Conservation (phyloP, 2,329 filamentous ascomycete genomes). For the Fusarium globosum region DNA sequence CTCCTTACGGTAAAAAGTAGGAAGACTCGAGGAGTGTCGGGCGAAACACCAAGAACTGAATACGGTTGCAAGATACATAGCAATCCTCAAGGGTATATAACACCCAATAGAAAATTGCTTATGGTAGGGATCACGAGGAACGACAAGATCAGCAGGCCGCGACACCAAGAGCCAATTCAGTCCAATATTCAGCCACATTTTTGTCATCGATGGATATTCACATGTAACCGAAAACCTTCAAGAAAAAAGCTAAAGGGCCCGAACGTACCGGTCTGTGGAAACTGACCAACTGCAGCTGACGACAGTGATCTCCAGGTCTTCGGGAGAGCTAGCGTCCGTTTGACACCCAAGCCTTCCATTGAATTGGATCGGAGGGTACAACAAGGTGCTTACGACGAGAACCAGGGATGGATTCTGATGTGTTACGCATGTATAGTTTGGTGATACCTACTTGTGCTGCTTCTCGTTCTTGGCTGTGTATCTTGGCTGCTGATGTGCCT, state of each 20-base stretch:
- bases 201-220: constrained; percentile 30
- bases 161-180: neutral
- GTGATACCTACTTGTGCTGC: constrained; percentile 8
- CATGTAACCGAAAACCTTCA: constrained; percentile 41
- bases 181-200: constrained; percentile 11
- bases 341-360: neutral
- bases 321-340: constrained; percentile 23
- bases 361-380: constrained; percentile 1
- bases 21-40: neutral
- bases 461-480: constrained; percentile 8
- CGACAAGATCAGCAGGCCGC: neutral
- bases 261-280: neutral
- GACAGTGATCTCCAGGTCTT: constrained; percentile 12
- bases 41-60: constrained; percentile 1
- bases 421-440: constrained; percentile 14
- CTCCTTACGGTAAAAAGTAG: neutral
- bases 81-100: neutral
- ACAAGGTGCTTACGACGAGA: constrained; percentile 30
- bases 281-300: neutral
- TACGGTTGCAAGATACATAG: neutral
- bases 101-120: neutral
- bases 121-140: constrained; percentile 7
- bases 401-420: neutral
- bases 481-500: constrained; percentile 19
- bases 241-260: constrained; percentile 3